Evolutionary conservation across 2,329 filamentous ascomycete species (phyloP).

Genomic region (Alternaria brassicicola): DNA sequence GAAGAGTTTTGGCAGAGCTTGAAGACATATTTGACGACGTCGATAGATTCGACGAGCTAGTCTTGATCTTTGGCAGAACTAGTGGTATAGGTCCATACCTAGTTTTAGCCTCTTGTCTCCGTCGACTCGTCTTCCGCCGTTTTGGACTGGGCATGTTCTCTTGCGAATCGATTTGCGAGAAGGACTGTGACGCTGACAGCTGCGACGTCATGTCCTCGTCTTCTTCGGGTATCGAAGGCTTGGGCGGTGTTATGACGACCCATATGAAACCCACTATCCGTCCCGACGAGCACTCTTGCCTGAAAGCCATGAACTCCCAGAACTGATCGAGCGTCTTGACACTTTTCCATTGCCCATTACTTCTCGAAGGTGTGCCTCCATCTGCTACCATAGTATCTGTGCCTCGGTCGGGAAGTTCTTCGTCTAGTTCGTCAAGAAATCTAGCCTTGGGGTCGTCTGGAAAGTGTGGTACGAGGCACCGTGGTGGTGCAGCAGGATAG

Average conservation of each 20-base stretch:
- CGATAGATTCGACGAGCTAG: constrained; percentile 46
- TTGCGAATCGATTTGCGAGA: constrained; percentile 26
- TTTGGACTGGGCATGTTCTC: constrained; percentile 20
- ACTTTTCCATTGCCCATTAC: constrained; percentile 78
- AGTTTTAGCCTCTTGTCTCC: constrained; percentile 31
- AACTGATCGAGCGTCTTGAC: constrained; percentile 87
- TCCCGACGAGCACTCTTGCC: constrained; percentile 94
- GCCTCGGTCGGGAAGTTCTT: constrained; percentile 69
- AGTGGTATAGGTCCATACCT: constrained; percentile 66
- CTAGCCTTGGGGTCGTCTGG: constrained; percentile 95
- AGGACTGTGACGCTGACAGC: constrained; percentile 23
- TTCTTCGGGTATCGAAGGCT: constrained; percentile 42
- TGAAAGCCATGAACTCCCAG: constrained; percentile 97
- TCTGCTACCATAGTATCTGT: constrained; percentile 41
- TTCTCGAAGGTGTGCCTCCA: constrained; percentile 54
- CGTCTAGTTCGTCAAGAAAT: constrained; percentile 86
- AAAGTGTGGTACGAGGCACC: constrained; percentile 86
- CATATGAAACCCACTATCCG: constrained; percentile 93
- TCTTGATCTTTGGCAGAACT: constrained; percentile 70
- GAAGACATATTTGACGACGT: constrained; percentile 57
- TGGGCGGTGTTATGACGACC: constrained; percentile 77
- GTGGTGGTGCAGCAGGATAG: constrained; percentile 70
- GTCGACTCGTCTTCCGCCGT: constrained; percentile 22
- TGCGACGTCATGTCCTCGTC: constrained; percentile 39
- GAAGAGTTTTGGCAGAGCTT: constrained; percentile 49